Evolutionary conservation across 306 rosid species (phyloP), one percentile per base, ranked within the genome.

Genomic region (Cucumis melo): DNA sequence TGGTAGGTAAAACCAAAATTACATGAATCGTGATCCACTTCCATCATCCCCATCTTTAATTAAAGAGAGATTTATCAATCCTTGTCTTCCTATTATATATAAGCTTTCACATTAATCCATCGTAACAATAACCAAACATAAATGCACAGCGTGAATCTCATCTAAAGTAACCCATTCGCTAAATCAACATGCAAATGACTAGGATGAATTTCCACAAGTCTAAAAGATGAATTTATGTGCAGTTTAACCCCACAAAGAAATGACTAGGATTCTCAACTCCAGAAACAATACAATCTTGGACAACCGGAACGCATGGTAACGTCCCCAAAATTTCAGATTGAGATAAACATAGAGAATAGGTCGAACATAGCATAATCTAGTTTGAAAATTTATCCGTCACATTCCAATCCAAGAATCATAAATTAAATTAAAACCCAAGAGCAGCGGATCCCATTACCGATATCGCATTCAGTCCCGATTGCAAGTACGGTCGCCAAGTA

Each of bases 391-490:
- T 68, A 20, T 6, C 59, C 76, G 4, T 46, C 75, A 57, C 21
- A 48, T 21, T 59, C 23, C 58, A 74, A 24, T 54, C 66, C n/a
- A 19, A 51, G 51, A 9, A 10, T 21, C 75, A 36, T 21, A 29
- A 77, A 78, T 38, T 68, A 14, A 59, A 53, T 16, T 41, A 76
- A 63, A 72, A 51, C 53, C 27, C 72, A 38, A 66, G 53, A 38
- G 17, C 34, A 27, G 56, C 17, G 50, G 34, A 11, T 21, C 29
- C 6, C 21, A 46, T 72, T 87, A 87, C 91, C 91, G 59, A 95
- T 89, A 75, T 95, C 99, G 59, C 99, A 95, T 77, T 92, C 98
- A 0, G 99, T 92, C 78, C 99, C 99, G 73, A 95, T 95, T 73
- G 98, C 92, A n/a, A 95, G 92, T 11, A 95, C 99, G 10, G 88